Conservation (phyloP, 2,329 filamentous ascomycete species). For the Kalmusia sp. region DNA sequence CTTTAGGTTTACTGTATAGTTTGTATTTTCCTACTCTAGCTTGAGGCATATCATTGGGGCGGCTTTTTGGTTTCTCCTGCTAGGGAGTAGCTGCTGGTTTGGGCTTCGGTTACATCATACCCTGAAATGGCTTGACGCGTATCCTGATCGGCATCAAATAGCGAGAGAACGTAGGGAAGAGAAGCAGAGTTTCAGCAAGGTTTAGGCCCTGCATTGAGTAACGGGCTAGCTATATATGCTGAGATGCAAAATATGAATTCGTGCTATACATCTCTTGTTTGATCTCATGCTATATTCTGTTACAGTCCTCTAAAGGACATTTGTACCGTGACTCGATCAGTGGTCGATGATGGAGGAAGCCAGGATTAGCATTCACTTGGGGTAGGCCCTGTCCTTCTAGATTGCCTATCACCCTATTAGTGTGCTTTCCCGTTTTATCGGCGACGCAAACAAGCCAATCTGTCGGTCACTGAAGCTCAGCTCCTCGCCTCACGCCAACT, state of each 20-base stretch:
- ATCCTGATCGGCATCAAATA: not conserved
- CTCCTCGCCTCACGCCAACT: too few species aligned
- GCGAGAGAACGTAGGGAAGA: not conserved
- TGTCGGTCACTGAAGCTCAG: too few species aligned
- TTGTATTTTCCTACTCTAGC: constrained; percentile 1
- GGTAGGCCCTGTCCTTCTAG: too few species aligned
- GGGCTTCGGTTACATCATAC: constrained; percentile 2
- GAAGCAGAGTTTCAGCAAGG: not conserved
- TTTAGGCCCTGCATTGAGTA: not conserved
- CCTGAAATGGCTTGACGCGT: not conserved
- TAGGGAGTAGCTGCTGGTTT: constrained; percentile 2
- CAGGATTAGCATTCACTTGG: too few species aligned
- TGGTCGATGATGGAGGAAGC: too few species aligned
- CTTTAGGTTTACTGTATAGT: constrained; percentile 3
- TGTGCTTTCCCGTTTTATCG: too few species aligned
- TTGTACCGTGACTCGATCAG: too few species aligned
- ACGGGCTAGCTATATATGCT: not conserved
- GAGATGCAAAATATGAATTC: not conserved
- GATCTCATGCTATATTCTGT: not conserved
- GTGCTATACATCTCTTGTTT: not conserved
- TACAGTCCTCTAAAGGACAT: too few species aligned
- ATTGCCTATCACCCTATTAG: too few species aligned
- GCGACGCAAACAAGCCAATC: too few species aligned
- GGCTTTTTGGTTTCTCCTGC: constrained; percentile 6
- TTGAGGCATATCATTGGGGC: constrained; percentile 5